Percentiles rank a stretch among this genome's conserved stretches.
Conservation (phyloP, 352 stramenopile species). For the Phytophthora rubi region DNA sequence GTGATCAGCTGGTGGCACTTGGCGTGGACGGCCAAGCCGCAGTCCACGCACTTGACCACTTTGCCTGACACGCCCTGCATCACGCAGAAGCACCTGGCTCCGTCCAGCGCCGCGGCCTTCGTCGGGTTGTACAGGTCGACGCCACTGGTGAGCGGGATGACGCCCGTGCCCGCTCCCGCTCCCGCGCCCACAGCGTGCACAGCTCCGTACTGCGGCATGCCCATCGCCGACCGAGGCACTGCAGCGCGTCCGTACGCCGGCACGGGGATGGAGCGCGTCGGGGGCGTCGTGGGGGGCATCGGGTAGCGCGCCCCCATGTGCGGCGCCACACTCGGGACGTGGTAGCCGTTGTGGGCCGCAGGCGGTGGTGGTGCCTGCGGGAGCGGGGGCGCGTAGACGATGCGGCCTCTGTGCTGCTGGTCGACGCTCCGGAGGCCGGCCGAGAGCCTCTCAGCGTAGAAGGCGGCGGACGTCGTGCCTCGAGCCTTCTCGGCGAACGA, state of each 20-base stretch:
- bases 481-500: slow-evolving; percentile 55
- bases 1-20: slow-evolving; percentile 80
- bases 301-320: slow-evolving; percentile 8
- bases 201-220: slow-evolving; percentile 12
- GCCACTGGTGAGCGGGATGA: slow-evolving; percentile 33
- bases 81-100: slow-evolving; percentile 71
- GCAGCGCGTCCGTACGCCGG: slow-evolving; percentile 22
- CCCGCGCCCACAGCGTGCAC: slow-evolving; percentile 4
- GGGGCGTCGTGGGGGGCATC: slow-evolving; percentile 16
- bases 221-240: neutral
- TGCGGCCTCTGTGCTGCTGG: slow-evolving; percentile 39
- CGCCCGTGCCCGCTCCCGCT: slow-evolving; percentile 10
- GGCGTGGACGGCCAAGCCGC: slow-evolving; percentile 66
- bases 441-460: slow-evolving; percentile 64
- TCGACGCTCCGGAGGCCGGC: slow-evolving; percentile 59
- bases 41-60: slow-evolving; percentile 59
- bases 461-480: slow-evolving; percentile 55
- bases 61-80: slow-evolving; percentile 41
- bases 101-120: slow-evolving; percentile 38
- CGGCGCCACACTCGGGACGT: neutral
- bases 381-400: neutral
- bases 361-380: slow-evolving; percentile 2
- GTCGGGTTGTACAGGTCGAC: slow-evolving; percentile 47
- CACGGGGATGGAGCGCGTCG: slow-evolving; percentile 19
- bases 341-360: slow-evolving; percentile 5